phyloP scores from a whole-genome alignment of 2,329 filamentous ascomycete genomes.

The Ascochyta viciae-villosae region DNA sequence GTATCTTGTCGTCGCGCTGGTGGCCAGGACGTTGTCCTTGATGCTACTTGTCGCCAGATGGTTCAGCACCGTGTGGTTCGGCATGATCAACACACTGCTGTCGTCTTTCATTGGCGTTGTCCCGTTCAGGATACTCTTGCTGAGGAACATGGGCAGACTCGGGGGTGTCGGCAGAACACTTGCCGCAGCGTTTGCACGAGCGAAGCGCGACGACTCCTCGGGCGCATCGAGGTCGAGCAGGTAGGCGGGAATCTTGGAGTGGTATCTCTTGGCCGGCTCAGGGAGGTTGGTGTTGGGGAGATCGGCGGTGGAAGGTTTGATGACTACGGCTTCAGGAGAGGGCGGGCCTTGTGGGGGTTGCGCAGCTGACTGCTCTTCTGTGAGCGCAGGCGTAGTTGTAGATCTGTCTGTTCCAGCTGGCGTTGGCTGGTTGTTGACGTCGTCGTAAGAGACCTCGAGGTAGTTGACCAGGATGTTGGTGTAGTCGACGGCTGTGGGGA shows the following conservation, averaged over 20 bases:
- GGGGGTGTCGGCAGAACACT: slow-evolving; percentile 84
- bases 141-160: slow-evolving; percentile 85
- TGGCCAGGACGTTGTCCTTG: slow-evolving; percentile 93
- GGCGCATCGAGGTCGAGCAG: slow-evolving; percentile 85
- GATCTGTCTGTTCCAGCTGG: slow-evolving; percentile 26
- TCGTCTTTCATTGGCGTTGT: slow-evolving; percentile 95
- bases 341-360: slow-evolving; percentile 48
- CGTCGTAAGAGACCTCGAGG: slow-evolving; percentile 86
- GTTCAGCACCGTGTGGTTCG: slow-evolving; percentile 96
- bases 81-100: slow-evolving; percentile 94
- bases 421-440: slow-evolving; percentile 54
- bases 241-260: slow-evolving; percentile 79
- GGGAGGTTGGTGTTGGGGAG: slow-evolving; percentile 37
- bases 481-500: slow-evolving; percentile 96
- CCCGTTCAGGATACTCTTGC: slow-evolving; percentile 93
- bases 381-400: slow-evolving; percentile 24
- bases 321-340: slow-evolving; percentile 45
- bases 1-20: slow-evolving; percentile 96
- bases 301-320: slow-evolving; percentile 35
- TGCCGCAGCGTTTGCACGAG: slow-evolving; percentile 76
- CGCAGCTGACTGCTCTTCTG: slow-evolving; percentile 23
- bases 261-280: slow-evolving; percentile 64
- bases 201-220: slow-evolving; percentile 77
- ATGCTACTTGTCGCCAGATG: slow-evolving; percentile 98
- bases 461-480: slow-evolving; percentile 99